Base-by-base conservation (phyloP, 108 stramenopile genomes). In the Conticribra weissflogii region DNA sequence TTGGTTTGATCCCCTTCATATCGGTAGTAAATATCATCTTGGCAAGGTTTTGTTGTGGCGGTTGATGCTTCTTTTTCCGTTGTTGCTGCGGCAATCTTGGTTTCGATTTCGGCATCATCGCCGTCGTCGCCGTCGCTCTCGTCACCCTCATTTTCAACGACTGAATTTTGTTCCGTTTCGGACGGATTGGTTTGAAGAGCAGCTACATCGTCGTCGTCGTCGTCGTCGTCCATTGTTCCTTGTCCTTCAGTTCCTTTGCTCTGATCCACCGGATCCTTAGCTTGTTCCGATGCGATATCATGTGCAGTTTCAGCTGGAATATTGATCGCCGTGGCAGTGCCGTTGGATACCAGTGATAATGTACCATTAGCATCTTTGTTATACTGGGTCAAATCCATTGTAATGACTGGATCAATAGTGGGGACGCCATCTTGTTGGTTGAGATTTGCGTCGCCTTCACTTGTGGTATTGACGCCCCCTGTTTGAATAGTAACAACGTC, bases 341-440 rank as follows among this genome's bases (percentile, higher is more conserved):
- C 45, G 12, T 52, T 22, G 50, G 19, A 33, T 65, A 49, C 29
- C 50, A 31, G 21, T 27, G 23, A 7, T 17, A 27, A 25, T 8
- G 54, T 22, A 3, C 22, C 64, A 46, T 60, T 45, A n/a, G 63
- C n/a, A n/a, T n/a, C n/a, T n/a, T n/a, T 16, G 68, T 78, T 70
- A 46, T 51, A 57, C 28, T 57, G 61, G 19, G 68, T 78, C 50
- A 70, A 60, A 65, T 78, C 76, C 76, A 78, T 78, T 24, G 76
- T 78, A 25, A 78, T 21, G 0, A 44, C 53, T 14, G 76, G 76
- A 50, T 78, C 76, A 59, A 78, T 63, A 3, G 32, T 48, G 12
- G 52, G 57, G 3, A 57, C 28, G 0, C 46, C 63, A 41, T 56
- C 72, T n/a, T n/a, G n/a, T n/a, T n/a, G n/a, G n/a, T n/a, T n/a